Percentiles rank a stretch among this genome's conserved stretches.
Evolutionary conservation across 2,329 filamentous ascomycete genomes (phyloP).

Genomic region (Aspergillus pseudoterreus): DNA sequence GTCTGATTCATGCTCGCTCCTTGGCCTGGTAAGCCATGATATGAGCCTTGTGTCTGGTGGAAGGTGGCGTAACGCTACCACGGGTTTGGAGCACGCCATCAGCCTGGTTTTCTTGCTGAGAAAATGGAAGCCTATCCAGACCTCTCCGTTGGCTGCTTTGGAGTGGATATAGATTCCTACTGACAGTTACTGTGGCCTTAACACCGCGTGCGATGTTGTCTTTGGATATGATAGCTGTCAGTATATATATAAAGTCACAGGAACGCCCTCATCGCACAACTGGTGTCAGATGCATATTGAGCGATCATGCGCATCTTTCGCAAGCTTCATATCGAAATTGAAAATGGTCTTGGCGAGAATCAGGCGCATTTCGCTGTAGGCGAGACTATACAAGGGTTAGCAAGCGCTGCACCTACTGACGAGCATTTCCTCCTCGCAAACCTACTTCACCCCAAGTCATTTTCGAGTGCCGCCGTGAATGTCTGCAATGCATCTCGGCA

Average conservation of each 20-base stretch:
- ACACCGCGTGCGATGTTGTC: too few species aligned
- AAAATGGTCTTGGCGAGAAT: conserved; percentile 48
- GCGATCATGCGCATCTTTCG: conserved; percentile 31
- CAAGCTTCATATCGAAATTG: conserved; percentile 48
- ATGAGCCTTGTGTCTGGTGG: not conserved
- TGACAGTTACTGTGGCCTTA: too few species aligned
- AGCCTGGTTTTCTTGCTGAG: too few species aligned
- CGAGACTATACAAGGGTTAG: conserved; percentile 34
- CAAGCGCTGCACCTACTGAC: not conserved
- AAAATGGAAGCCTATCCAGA: too few species aligned
- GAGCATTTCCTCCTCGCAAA: not conserved
- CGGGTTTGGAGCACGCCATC: not conserved
- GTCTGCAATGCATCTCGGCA: conserved; percentile 45
- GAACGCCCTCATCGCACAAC: not conserved
- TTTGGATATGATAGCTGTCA: too few species aligned
- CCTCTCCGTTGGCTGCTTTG: too few species aligned
- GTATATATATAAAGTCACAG: not conserved
- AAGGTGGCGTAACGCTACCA: not conserved
- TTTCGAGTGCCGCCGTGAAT: conserved; percentile 49
- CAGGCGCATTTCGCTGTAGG: conserved; percentile 50
- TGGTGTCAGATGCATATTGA: conserved; percentile 38
- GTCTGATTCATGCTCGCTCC: not conserved
- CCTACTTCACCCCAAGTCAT: conserved; percentile 51
- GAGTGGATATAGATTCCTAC: too few species aligned
- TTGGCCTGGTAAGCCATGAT: not conserved